Conservation (phyloP, 768 basidiomycete species). For the Pilatotrama ljubarskyi region DNA sequence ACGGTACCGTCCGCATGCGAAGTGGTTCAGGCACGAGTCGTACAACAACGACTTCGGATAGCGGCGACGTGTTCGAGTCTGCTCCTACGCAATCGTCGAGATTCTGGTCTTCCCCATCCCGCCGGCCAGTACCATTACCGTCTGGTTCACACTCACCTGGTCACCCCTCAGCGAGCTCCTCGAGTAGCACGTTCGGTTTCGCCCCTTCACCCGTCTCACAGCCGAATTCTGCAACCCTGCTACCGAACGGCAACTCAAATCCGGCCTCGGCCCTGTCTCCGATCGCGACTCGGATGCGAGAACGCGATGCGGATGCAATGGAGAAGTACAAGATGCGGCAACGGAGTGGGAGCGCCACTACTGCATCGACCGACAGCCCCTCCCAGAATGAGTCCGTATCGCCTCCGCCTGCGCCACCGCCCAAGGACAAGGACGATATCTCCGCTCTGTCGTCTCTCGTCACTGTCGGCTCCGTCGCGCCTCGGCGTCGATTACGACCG, state of each 20-base stretch:
- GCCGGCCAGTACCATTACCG: constrained; percentile 32
- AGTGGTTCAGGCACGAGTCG: constrained; percentile 82
- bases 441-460: constrained; percentile 43
- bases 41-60: constrained; percentile 75
- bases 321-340: constrained; percentile 83
- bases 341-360: constrained; percentile 77
- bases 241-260: constrained; percentile 31
- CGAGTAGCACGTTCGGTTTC: constrained; percentile 41
- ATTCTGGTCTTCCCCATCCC: constrained; percentile 34
- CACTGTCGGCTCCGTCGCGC: constrained; percentile 55
- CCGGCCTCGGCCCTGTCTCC: constrained; percentile 64
- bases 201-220: constrained; percentile 39
- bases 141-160: constrained; percentile 64
- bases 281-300: constrained; percentile 76
- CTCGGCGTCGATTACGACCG: constrained; percentile 61
- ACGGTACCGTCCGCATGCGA: constrained; percentile 56
- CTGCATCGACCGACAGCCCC: constrained; percentile 69
- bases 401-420: constrained; percentile 51
- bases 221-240: constrained; percentile 30
- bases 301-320: constrained; percentile 84
- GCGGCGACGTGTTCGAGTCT: constrained; percentile 58
- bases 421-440: constrained; percentile 46
- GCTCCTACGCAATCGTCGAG: constrained; percentile 46
- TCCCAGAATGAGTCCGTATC: constrained; percentile 57
- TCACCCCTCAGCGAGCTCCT: constrained; percentile 45